Percentiles rank a stretch among this genome's conserved stretches.
Evolutionary conservation across 2,329 filamentous ascomycete genomes (phyloP).

Genomic region (Diaporthe sp.): DNA sequence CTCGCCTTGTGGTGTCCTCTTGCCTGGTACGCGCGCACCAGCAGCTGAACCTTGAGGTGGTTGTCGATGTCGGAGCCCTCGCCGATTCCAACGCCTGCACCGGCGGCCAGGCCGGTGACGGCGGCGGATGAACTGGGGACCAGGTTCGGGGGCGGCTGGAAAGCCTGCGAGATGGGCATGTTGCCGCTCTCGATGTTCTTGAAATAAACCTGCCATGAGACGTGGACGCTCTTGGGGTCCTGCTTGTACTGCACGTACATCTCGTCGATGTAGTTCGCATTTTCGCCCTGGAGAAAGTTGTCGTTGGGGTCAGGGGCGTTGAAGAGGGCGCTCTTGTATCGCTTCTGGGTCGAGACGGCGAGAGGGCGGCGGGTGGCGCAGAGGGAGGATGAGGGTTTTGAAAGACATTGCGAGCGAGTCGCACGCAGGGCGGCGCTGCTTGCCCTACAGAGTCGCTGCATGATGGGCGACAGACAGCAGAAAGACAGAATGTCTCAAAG

Average conservation of each 20-base stretch:
- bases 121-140: slow-evolving; percentile 85
- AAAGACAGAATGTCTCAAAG: neutral
- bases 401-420: slow-evolving; percentile 55
- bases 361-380: slow-evolving; percentile 62
- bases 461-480: slow-evolving; percentile 31
- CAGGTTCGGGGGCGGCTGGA: slow-evolving; percentile 93
- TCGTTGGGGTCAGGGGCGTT: slow-evolving; percentile 84
- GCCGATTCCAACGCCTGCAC: slow-evolving; percentile 73
- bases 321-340: slow-evolving; percentile 67
- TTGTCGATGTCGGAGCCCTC: slow-evolving; percentile 89
- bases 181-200: slow-evolving; percentile 98
- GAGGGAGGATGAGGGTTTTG: slow-evolving; percentile 50
- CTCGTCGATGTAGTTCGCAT: slow-evolving; percentile 99
- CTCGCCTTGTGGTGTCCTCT: slow-evolving; percentile 98
- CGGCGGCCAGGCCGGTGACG: slow-evolving; percentile 79
- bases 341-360: slow-evolving; percentile 63
- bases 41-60: slow-evolving; percentile 97
- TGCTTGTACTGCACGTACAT: slow-evolving; percentile 99
- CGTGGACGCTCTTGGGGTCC: slow-evolving; percentile 92
- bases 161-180: slow-evolving; percentile 97
- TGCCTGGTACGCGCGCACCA: slow-evolving; percentile 97
- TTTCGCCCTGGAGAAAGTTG: slow-evolving; percentile 96
- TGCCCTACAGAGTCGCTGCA: slow-evolving; percentile 39
- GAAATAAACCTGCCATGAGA: slow-evolving; percentile 99
- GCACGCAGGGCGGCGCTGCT: slow-evolving; percentile 46